Percentiles rank a stretch among this genome's conserved stretches.
These are phyloP conservation scores for Moesziomyces sp. DNA, from an alignment of 1,284 basidiomycete genomes.

Conservation along the genomic window DNA sequence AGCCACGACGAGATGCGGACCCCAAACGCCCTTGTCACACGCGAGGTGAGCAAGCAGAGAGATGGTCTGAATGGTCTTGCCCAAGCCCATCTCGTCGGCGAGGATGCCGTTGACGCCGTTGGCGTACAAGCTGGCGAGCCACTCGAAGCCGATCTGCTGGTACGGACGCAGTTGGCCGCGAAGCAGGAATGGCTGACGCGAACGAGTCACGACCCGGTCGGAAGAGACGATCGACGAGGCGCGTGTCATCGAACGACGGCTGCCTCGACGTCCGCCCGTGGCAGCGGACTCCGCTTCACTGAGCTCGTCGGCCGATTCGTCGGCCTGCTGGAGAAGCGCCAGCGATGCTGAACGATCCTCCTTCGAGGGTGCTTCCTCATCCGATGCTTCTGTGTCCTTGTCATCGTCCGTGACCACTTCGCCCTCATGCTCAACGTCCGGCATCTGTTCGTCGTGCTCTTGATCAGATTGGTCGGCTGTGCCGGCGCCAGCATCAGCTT, in stretches of 20 bases:
- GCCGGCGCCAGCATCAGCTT: conserved; percentile 14
- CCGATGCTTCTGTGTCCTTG: conserved; percentile 15
- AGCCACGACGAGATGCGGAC: conserved; percentile 93
- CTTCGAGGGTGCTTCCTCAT: conserved; percentile 37
- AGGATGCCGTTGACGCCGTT: conserved; percentile 92
- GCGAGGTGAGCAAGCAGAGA: conserved; percentile 90
- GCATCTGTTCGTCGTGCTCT: background rate
- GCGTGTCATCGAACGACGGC: conserved; percentile 40
- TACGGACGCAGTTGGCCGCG: conserved; percentile 91
- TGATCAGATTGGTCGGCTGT: conserved; percentile 2
- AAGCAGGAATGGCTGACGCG: conserved; percentile 80
- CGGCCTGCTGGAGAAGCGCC: conserved; percentile 61
- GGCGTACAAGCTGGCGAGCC: conserved; percentile 88
- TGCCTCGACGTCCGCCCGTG: conserved; percentile 28
- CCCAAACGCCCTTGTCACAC: conserved; percentile 94
- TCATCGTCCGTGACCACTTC: conserved; percentile 7
- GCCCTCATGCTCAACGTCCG: background rate
- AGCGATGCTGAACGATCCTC: conserved; percentile 10
- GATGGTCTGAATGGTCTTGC: conserved; percentile 98
- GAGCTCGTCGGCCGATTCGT: conserved; percentile 19
- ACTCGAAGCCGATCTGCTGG: conserved; percentile 92
- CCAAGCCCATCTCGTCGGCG: conserved; percentile 73
- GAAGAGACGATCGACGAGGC: conserved; percentile 69
- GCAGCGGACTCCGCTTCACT: conserved; percentile 39
- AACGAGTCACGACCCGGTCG: conserved; percentile 27